A percentile compares a stretch with the other conserved stretches of the same genome.
Conservation (phyloP, 1,284 basidiomycete species). For the Agroathelia rolfsii region DNA sequence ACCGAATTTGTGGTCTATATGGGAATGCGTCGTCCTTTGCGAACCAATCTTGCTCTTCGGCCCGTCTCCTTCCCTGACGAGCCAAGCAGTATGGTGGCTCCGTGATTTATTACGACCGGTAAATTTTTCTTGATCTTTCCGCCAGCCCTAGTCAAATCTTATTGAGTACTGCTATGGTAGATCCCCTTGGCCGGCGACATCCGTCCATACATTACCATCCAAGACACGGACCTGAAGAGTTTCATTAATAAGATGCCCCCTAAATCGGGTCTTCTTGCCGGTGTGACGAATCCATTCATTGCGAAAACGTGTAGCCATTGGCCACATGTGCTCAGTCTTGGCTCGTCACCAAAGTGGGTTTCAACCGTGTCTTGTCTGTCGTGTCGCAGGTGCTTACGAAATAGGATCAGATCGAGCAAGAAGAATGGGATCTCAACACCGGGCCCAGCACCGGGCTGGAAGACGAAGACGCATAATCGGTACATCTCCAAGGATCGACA, state of each 20-base stretch:
- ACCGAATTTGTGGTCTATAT: constrained; percentile 82
- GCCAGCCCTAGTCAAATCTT: constrained; percentile 1
- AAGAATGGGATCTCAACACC: constrained; percentile 22
- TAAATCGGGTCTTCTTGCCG: constrained; percentile 74
- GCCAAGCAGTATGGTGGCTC: constrained; percentile 85
- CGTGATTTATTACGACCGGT: constrained; percentile 83
- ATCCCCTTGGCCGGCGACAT: constrained; percentile 82
- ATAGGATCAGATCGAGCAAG: constrained; percentile 4
- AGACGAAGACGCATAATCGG: constrained; percentile 71
- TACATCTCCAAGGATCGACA: constrained; percentile 78
- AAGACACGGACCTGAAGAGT: constrained; percentile 74
- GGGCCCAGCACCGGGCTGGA: constrained; percentile 62
- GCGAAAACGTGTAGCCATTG: constrained; percentile 83
- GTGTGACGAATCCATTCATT: constrained; percentile 94
- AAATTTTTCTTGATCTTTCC: constrained; percentile 15
- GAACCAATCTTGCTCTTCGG: constrained; percentile 87
- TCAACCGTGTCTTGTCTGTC: constrained; percentile 2
- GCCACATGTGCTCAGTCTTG: constrained; percentile 79
- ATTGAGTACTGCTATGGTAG: constrained; percentile 25
- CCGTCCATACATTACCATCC: constrained; percentile 92
- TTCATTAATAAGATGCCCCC: constrained; percentile 82
- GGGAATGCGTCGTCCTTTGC: constrained; percentile 84
- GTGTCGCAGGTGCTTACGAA: constrained; percentile 1
- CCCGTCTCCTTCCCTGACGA: constrained; percentile 70
- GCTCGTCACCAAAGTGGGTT: constrained; percentile 33